These are phyloP conservation scores for Friedmanniomyces endolithicus DNA, from an alignment of 495 filamentous ascomycete species.

Conservation along the genomic window DNA sequence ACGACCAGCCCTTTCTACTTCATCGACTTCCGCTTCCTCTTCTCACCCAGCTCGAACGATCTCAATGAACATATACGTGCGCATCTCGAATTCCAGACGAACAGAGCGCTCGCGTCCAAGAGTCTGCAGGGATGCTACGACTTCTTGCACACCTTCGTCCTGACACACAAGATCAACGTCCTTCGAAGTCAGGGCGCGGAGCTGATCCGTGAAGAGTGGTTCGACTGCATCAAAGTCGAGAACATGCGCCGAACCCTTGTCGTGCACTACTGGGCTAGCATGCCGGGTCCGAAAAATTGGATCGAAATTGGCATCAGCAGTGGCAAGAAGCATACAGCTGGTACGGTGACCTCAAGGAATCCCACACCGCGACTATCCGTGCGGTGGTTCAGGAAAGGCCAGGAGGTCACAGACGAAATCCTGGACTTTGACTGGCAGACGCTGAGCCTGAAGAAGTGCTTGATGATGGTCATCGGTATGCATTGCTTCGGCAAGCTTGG, in stretches of 20 bases:
- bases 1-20: constrained; percentile 74
- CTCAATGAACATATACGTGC: constrained; percentile 44
- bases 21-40: constrained; percentile 78
- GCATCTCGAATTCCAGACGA: constrained; percentile 56
- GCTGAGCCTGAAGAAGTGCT: constrained; percentile 58
- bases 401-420: constrained; percentile 52
- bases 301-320: constrained; percentile 72
- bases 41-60: constrained; percentile 52
- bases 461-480: constrained; percentile 60
- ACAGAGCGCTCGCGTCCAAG: constrained; percentile 48
- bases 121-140: constrained; percentile 69
- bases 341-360: constrained; percentile 27
- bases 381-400: constrained; percentile 74
- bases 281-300: constrained; percentile 66
- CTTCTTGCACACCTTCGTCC: constrained; percentile 67
- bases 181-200: constrained; percentile 63
- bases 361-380: constrained; percentile 45
- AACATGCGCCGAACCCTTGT: constrained; percentile 63
- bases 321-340: constrained; percentile 36
- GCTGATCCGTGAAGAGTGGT: constrained; percentile 57
- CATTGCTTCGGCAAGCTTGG: constrained; percentile 58
- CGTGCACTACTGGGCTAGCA: constrained; percentile 78
- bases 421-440: constrained; percentile 52
- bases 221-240: constrained; percentile 59
- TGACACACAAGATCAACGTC: constrained; percentile 77